phyloP scores from a whole-genome alignment of 176 grass and related monocot species.

The Triticum dicoccoides region DNA sequence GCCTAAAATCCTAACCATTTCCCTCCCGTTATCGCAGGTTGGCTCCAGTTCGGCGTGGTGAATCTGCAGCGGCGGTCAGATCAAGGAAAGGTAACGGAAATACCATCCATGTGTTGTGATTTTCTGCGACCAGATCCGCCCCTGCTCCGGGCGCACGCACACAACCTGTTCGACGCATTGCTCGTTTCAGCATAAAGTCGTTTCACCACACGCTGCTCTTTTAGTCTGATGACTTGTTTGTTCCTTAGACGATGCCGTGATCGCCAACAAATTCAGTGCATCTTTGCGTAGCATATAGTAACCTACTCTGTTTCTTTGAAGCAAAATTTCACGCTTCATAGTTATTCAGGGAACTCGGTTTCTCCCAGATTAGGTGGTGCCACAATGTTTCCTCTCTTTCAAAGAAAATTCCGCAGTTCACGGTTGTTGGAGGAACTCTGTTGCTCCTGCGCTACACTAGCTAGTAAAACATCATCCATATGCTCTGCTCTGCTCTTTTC shows the following conservation, averaged over 20 bases:
- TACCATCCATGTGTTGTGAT: not conserved
- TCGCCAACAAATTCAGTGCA: not conserved
- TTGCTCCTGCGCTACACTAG: not conserved
- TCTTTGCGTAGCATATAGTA: not conserved
- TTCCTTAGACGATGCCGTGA: not conserved
- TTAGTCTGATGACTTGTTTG: not conserved
- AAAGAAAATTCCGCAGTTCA: not conserved
- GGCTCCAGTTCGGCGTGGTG: not conserved
- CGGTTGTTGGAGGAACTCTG: not conserved
- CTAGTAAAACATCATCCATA: not conserved
- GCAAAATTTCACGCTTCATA: not conserved
- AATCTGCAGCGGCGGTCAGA: not conserved
- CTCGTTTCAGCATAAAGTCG: not conserved
- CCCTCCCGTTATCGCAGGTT: not conserved
- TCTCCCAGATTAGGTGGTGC: not conserved
- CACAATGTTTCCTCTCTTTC: not conserved
- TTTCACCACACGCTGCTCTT: not conserved
- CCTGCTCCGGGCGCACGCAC: not conserved
- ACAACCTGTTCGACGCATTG: not conserved
- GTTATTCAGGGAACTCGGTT: not conserved
- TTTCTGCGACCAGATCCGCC: not conserved
- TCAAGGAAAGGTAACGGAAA: not conserved
- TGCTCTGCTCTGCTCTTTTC: not conserved
- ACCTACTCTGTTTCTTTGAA: not conserved
- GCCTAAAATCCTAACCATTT: not conserved